A percentile compares a stretch with the other conserved stretches of the same genome.
phyloP scores from a whole-genome alignment of 129 eudicot species.

The Artemisia annua region DNA sequence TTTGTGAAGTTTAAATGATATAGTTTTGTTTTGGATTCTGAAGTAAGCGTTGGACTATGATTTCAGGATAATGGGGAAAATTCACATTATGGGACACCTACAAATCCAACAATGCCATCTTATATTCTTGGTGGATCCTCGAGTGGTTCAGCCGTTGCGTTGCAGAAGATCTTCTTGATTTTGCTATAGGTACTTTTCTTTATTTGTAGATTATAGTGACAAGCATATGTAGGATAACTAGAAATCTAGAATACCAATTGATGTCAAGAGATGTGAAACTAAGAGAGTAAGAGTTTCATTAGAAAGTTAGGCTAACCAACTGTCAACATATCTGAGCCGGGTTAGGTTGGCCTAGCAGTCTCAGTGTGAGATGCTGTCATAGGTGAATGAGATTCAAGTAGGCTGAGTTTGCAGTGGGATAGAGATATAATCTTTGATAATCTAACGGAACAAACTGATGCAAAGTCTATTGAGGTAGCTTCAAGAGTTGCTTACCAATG shows the following conservation, averaged over 20 bases:
- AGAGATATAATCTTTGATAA: too few relatives aligned
- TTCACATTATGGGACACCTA: slow-evolving; percentile 81
- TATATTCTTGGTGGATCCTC: slow-evolving; percentile 90
- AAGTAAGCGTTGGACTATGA: slow-evolving; percentile 25
- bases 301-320: too few relatives aligned
- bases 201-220: slow-evolving; percentile 9
- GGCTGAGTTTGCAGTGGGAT: too few relatives aligned
- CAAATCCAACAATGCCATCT: slow-evolving; percentile 67
- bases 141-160: slow-evolving; percentile 95
- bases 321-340: too few relatives aligned
- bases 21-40: slow-evolving; percentile 9
- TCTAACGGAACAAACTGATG: too few relatives aligned
- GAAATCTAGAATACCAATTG: background rate
- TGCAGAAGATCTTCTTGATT: slow-evolving; percentile 75
- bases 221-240: background rate
- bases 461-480: too few relatives aligned
- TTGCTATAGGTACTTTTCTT: slow-evolving; percentile 71
- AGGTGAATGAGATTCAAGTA: too few relatives aligned
- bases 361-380: too few relatives aligned
- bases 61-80: slow-evolving; percentile 87
- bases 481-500: too few relatives aligned
- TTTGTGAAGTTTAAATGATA: background rate
- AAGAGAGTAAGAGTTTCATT: too few relatives aligned
- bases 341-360: too few relatives aligned
- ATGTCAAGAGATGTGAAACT: background rate